These are phyloP conservation scores for Fraxinus angustifolia DNA, from an alignment of 305 asterid species.

Conservation along the genomic window DNA sequence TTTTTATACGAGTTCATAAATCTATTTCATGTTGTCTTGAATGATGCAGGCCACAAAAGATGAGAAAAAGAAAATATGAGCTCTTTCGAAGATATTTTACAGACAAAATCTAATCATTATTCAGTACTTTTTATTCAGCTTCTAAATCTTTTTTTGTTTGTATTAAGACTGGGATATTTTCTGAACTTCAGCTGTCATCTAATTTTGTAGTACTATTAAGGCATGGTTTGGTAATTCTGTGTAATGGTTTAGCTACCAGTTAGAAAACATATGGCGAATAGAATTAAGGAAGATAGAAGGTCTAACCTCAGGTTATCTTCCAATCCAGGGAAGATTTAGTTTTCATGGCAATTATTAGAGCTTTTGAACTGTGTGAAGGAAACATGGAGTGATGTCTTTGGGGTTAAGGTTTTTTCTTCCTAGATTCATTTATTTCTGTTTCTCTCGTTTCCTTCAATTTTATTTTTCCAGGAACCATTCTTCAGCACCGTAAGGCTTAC, in stretches of 20 bases:
- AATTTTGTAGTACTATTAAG: background rate
- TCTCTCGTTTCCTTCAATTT: background rate
- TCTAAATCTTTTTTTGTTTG: background rate
- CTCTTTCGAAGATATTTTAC: background rate
- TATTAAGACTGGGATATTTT: background rate
- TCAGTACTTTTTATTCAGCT: background rate
- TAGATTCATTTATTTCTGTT: background rate
- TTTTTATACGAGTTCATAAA: background rate
- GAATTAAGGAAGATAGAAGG: background rate
- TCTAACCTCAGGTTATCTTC: background rate
- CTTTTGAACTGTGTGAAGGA: background rate
- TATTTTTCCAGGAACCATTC: background rate
- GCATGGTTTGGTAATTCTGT: background rate
- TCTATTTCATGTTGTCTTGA: background rate
- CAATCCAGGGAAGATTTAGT: background rate
- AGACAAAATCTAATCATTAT: background rate
- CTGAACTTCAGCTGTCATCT: background rate
- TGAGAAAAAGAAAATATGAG: background rate
- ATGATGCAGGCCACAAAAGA: background rate
- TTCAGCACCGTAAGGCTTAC: background rate
- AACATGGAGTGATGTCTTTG: background rate
- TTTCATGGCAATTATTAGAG: background rate
- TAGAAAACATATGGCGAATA: background rate
- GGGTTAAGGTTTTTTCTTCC: background rate
- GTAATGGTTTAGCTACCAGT: background rate